Conservation (phyloP, 768 basidiomycete species). For the Auricularia auricula-judae region DNA sequence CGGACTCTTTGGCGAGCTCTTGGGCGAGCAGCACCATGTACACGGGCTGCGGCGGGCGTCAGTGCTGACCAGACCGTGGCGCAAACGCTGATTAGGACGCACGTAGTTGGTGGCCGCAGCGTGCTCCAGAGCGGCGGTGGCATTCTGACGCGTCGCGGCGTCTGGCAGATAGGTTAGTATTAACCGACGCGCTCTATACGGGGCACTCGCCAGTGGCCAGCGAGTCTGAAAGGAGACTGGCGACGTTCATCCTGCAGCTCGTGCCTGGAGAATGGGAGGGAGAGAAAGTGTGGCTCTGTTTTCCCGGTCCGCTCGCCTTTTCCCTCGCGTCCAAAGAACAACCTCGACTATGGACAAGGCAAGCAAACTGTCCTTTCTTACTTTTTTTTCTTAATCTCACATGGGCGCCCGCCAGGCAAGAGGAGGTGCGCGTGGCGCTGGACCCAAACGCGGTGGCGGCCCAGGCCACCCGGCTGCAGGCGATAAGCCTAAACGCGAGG, state of each 20-base stretch:
- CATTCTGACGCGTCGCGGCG: constrained; percentile 81
- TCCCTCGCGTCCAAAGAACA: neutral
- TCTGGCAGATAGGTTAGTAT: constrained; percentile 34
- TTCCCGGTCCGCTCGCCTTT: neutral
- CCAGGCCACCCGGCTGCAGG: constrained; percentile 37
- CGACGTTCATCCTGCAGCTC: constrained; percentile 70
- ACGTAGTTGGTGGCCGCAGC: constrained; percentile 87
- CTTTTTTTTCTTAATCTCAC: constrained; percentile 22
- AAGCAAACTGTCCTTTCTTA: constrained; percentile 14
- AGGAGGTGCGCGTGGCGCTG: constrained; percentile 31
- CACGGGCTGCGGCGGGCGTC: constrained; percentile 47
- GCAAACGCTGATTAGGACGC: constrained; percentile 22
- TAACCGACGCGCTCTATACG: constrained; percentile 6
- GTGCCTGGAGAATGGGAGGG: constrained; percentile 8
- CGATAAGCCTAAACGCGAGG: constrained; percentile 82
- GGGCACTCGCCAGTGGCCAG: constrained; percentile 67
- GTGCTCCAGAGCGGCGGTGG: constrained; percentile 78
- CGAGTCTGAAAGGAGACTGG: constrained; percentile 83
- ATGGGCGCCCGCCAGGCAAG: constrained; percentile 52
- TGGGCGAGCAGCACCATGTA: constrained; percentile 87
- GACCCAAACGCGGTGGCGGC: constrained; percentile 34
- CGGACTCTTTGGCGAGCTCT: constrained; percentile 70
- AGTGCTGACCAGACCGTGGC: neutral
- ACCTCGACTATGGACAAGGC: neutral
- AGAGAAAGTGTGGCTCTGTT: constrained; percentile 16